Evolutionary conservation across 2,329 filamentous ascomycete species (phyloP).

Genomic region (Myriosclerotinia duriaeana): DNA sequence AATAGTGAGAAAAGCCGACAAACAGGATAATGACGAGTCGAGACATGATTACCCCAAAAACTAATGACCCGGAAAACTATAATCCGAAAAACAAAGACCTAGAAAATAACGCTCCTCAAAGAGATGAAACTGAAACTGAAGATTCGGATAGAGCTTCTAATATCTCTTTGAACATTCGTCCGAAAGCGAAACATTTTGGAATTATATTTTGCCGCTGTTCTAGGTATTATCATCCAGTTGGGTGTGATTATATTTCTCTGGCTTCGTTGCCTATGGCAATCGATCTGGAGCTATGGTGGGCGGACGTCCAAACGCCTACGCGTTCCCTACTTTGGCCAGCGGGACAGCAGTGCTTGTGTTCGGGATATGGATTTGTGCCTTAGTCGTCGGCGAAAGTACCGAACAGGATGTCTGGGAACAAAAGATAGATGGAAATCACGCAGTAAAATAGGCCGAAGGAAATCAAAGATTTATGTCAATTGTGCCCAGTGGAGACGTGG

Average conservation of each 20-base stretch:
- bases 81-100: neutral
- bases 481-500: too few species aligned
- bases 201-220: neutral
- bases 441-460: too few species aligned
- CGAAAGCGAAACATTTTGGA: neutral
- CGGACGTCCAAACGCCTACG: neutral
- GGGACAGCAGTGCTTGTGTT: neutral
- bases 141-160: neutral
- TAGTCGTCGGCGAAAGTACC: too few species aligned
- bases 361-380: neutral
- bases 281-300: neutral
- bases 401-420: too few species aligned
- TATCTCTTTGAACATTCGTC: neutral
- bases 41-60: fast-evolving
- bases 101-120: neutral
- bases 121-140: neutral
- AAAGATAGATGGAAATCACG: too few species aligned
- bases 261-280: neutral
- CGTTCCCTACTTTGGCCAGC: neutral
- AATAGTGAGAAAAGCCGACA: too few species aligned
- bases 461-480: too few species aligned
- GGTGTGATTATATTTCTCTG: neutral
- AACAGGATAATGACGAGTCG: too few species aligned
- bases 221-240: neutral
- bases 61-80: neutral